Evolutionary conservation across 176 grass and related monocot genomes (phyloP).

Genomic region (Oryza nivara): DNA sequence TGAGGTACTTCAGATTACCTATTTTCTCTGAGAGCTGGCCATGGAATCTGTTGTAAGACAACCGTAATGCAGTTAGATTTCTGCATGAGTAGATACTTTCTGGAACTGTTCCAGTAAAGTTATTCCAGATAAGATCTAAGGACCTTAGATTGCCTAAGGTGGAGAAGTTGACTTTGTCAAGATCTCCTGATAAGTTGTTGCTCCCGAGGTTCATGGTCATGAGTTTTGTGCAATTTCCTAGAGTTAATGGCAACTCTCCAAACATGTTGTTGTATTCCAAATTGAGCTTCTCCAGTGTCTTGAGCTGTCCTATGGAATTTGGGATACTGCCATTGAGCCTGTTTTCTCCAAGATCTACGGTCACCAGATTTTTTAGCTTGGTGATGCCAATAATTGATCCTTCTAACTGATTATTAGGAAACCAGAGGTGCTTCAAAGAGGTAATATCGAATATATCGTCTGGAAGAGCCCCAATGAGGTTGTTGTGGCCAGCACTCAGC

Average conservation of each 20-base stretch:
- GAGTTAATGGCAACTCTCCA: conserved; percentile 20
- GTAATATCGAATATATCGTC: conserved; percentile 30
- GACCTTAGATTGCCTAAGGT: conserved; percentile 22
- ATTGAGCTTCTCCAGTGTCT: conserved; percentile 14
- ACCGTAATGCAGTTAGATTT: conserved; percentile 17
- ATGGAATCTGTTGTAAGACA: neutral
- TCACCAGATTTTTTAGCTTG: conserved; percentile 26
- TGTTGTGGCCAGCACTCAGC: conserved; percentile 27
- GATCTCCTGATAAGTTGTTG: conserved; percentile 27
- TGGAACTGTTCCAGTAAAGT: conserved; percentile 31
- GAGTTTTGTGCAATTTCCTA: conserved; percentile 32
- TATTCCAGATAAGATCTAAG: conserved; percentile 22
- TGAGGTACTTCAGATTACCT: conserved; percentile 22
- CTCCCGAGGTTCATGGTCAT: conserved; percentile 15
- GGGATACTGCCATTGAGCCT: conserved; percentile 25
- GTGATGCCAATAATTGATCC: neutral
- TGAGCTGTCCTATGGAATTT: conserved; percentile 32
- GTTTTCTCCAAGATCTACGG: neutral
- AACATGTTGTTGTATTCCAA: conserved; percentile 30
- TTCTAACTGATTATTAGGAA: neutral
- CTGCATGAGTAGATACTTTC: conserved; percentile 45
- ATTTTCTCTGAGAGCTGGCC: conserved; percentile 32
- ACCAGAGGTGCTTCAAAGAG: conserved; percentile 27
- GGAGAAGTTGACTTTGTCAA: conserved; percentile 34
- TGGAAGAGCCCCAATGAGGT: conserved; percentile 8